These are phyloP conservation scores for Salix dunnii DNA, from an alignment of 345 rosid genomes.

Conservation along the genomic window DNA sequence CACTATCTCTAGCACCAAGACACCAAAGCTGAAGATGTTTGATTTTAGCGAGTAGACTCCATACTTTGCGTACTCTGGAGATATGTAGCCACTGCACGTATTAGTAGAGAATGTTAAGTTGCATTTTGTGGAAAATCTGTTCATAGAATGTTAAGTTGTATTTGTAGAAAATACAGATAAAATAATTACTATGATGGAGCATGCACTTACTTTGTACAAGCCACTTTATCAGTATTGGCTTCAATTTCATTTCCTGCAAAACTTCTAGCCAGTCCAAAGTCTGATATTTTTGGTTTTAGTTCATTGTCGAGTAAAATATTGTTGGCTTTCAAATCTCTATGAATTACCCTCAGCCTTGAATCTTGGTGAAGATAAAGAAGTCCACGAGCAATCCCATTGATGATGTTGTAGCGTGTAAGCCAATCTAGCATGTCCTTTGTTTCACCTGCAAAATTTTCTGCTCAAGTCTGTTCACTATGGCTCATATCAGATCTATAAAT, in stretches of 20 bases:
- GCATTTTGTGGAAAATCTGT: not conserved
- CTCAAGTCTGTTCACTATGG: not conserved
- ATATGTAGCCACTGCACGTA: constrained; percentile 5
- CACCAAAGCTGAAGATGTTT: constrained; percentile 11
- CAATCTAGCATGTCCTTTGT: not conserved
- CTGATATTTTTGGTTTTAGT: constrained; percentile 7
- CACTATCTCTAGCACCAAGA: not conserved
- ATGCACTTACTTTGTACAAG: constrained; percentile 1
- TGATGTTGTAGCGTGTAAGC: constrained; percentile 1
- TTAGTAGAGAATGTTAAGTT: not conserved
- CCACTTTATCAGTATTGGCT: constrained; percentile 4
- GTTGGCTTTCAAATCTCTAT: constrained; percentile 10
- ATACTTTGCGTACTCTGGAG: constrained; percentile 5
- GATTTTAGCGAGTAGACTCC: constrained; percentile 7
- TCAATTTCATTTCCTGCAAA: constrained; percentile 1
- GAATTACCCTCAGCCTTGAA: constrained; percentile 4
- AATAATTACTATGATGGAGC: not conserved
- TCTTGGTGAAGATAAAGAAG: constrained; percentile 27
- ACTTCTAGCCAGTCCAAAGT: constrained; percentile 11
- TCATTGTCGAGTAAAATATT: not conserved
- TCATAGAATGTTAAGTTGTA: no score
- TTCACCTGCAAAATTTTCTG: not conserved
- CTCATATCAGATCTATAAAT: not conserved
- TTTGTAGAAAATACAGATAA: not conserved
- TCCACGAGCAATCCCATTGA: constrained; percentile 6